A percentile compares a stretch with the other conserved stretches of the same genome.
Conservation (phyloP, 306 rosid species). For the Rosa chinensis region DNA sequence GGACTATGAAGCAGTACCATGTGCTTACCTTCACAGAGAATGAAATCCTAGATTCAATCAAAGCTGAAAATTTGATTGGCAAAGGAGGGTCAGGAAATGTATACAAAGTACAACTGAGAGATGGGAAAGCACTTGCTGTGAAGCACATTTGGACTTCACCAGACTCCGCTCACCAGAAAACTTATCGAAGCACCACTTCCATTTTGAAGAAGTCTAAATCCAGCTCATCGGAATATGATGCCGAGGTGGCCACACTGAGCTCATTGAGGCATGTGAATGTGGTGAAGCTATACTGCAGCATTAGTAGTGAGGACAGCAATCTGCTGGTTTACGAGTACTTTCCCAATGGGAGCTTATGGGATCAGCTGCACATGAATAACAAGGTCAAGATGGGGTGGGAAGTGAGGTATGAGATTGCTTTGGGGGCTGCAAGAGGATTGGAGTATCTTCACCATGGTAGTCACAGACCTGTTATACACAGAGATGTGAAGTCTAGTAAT, state of each 20-base stretch:
- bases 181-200: conserved; percentile 50
- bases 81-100: conserved; percentile 94
- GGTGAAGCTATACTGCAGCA: conserved; percentile 88
- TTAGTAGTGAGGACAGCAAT: conserved; percentile 82
- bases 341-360: conserved; percentile 91
- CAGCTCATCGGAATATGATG: conserved; percentile 57
- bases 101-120: conserved; percentile 54
- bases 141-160: conserved; percentile 75
- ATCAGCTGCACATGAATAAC: conserved; percentile 56
- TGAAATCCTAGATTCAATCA: conserved; percentile 60
- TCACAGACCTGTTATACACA: conserved; percentile 70
- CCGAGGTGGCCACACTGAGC: conserved; percentile 84
- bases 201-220: conserved; percentile 44
- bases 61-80: conserved; percentile 65
- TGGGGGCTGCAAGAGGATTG: conserved; percentile 88
- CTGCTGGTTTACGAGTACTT: conserved; percentile 84
- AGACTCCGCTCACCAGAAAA: conserved; percentile 33
- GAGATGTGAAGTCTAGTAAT: conserved; percentile 89
- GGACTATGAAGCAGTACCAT: conserved; percentile 75
- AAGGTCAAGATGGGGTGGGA: conserved; percentile 70
- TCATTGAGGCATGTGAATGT: conserved; percentile 87
- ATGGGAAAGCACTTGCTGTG: conserved; percentile 67
- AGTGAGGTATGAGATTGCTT: conserved; percentile 72
- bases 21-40: conserved; percentile 61
- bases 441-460: conserved; percentile 87